Conservation (phyloP, 371 early-diverging fungal genomes). For the Capillidium heterosporum region DNA sequence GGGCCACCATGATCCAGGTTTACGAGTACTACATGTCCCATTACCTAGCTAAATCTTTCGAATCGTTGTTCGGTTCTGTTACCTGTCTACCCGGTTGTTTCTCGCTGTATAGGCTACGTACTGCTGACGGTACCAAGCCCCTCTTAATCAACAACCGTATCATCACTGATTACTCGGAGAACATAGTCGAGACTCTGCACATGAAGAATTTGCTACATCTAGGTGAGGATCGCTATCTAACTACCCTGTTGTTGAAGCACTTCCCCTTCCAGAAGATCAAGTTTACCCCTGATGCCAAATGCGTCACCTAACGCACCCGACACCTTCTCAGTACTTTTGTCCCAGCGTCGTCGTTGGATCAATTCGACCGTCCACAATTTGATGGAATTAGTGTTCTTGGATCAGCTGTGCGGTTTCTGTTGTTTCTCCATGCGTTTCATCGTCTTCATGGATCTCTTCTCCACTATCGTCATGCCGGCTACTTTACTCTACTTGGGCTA, state of each 20-base stretch:
- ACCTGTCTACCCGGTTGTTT: slow-evolving; percentile 96
- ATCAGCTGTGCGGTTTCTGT: slow-evolving; percentile 89
- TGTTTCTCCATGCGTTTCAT: slow-evolving; percentile 98
- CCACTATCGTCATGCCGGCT: slow-evolving; percentile 87
- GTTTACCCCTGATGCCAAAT: slow-evolving; percentile 89
- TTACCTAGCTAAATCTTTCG: slow-evolving; percentile 96
- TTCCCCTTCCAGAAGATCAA: slow-evolving; percentile 91
- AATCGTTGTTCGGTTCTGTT: slow-evolving; percentile 95
- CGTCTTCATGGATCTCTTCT: slow-evolving; percentile 82
- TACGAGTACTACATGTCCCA: slow-evolving; percentile 98
- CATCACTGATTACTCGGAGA: slow-evolving; percentile 83
- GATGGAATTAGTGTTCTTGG: slow-evolving; percentile 72
- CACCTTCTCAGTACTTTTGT: slow-evolving; percentile 77
- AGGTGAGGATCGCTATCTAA: slow-evolving; percentile 84
- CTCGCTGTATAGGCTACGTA: slow-evolving; percentile 80
- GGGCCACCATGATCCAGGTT: slow-evolving; percentile 98
- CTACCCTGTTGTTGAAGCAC: slow-evolving; percentile 95
- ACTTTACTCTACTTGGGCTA: slow-evolving; percentile 69
- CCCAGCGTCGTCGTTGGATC: slow-evolving; percentile 96
- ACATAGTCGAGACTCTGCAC: slow-evolving; percentile 93
- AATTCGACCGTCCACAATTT: slow-evolving; percentile 95
- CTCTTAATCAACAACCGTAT: slow-evolving; percentile 75
- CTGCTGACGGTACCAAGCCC: slow-evolving; percentile 25
- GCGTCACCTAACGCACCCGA: slow-evolving; percentile 94
- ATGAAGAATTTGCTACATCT: slow-evolving; percentile 72